A percentile compares a stretch with the other conserved stretches of the same genome.
These are phyloP conservation scores for Aspergillus sp. DNA, from an alignment of 2,329 filamentous ascomycete species.

Conservation along the genomic window DNA sequence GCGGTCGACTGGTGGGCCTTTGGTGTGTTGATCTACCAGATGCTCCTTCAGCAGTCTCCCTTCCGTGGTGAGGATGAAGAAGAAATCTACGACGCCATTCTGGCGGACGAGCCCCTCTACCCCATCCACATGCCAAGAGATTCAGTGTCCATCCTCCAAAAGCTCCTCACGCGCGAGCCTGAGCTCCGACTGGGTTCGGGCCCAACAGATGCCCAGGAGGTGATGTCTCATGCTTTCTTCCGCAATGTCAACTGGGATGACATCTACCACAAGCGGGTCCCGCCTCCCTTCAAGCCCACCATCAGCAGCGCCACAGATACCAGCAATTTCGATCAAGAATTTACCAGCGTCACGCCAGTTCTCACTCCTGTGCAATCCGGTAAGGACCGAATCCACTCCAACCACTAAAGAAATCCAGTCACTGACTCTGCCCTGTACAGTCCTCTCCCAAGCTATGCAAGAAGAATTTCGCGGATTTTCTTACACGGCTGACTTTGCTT, in stretches of 20 bases:
- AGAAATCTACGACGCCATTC: slow-evolving; percentile 98
- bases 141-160: slow-evolving; percentile 95
- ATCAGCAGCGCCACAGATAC: slow-evolving; percentile 94
- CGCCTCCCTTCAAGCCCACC: slow-evolving; percentile 82
- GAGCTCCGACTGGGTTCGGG: slow-evolving; percentile 90
- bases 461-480: slow-evolving; percentile 99
- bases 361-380: slow-evolving; percentile 95
- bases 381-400: slow-evolving; percentile 50
- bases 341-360: slow-evolving; percentile 96
- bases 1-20: slow-evolving; percentile 99
- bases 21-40: slow-evolving; percentile 97
- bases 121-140: slow-evolving; percentile 98
- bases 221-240: slow-evolving; percentile 99
- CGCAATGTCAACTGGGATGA: slow-evolving; percentile 98
- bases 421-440: slow-evolving; percentile 47
- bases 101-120: slow-evolving; percentile 95
- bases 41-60: slow-evolving; percentile 97
- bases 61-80: slow-evolving; percentile 99
- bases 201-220: slow-evolving; percentile 94
- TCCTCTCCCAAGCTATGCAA: slow-evolving; percentile 97
- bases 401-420: slow-evolving; percentile 1
- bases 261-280: slow-evolving; percentile 90
- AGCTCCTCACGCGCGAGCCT: slow-evolving; percentile 91
- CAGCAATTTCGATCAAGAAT: slow-evolving; percentile 99
- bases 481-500: slow-evolving; percentile 89